These are phyloP conservation scores for Cadophora sp. DNA, from an alignment of 2,329 filamentous ascomycete genomes.

Conservation along the genomic window DNA sequence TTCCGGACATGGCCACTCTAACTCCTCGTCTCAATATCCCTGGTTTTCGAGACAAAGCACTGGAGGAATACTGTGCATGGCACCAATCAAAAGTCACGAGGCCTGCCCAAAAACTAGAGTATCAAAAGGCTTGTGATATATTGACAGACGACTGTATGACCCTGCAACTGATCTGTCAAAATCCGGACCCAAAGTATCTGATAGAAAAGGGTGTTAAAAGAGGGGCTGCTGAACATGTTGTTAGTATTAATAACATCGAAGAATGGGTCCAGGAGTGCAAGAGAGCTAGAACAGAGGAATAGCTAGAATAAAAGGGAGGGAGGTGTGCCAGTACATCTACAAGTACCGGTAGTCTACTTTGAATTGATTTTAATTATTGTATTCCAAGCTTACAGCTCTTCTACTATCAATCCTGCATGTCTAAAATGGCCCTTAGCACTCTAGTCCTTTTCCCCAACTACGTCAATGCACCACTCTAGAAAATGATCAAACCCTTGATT, in stretches of 20 bases:
- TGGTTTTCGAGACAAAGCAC: constrained; percentile 37
- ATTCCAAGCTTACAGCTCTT: no score
- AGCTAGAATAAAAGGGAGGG: neutral
- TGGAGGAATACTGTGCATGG: constrained; percentile 40
- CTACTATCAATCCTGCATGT: no score
- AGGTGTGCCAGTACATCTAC: no score
- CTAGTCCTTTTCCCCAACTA: no score
- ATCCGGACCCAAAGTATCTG: constrained; percentile 45
- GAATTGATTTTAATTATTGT: no score
- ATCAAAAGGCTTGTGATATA: constrained; percentile 40
- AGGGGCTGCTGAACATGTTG: constrained; percentile 43
- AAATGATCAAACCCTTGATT: no score
- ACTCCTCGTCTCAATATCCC: constrained; percentile 31
- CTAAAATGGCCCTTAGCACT: no score
- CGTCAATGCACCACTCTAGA: no score
- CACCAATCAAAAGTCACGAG: constrained; percentile 40
- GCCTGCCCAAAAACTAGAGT: constrained; percentile 37
- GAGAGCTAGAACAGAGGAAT: neutral
- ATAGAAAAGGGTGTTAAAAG: constrained; percentile 43
- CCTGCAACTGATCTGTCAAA: constrained; percentile 43
- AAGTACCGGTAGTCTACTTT: no score
- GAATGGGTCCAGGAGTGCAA: constrained; percentile 26
- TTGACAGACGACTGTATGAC: constrained; percentile 37
- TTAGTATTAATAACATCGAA: constrained; percentile 45
- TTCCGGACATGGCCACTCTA: no score